Evolutionary conservation across 495 filamentous ascomycete genomes (phyloP).

Genomic region (Talaromyces ruber): DNA sequence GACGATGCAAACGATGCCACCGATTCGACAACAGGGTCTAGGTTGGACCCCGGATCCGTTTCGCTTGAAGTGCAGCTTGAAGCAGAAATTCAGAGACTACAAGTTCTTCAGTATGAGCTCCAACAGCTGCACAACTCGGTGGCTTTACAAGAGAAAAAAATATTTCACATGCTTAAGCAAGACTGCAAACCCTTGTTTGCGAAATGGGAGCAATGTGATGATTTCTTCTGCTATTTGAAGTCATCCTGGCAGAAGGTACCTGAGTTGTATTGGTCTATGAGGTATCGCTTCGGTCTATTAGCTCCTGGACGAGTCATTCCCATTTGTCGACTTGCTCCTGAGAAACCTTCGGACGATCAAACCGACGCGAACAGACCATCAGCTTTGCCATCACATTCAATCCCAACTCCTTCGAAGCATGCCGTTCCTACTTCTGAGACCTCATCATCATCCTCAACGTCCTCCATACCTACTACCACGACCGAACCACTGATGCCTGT

Average conservation of each 20-base stretch:
- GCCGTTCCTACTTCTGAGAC: background rate
- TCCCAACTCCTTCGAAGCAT: background rate
- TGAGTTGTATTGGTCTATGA: conserved; percentile 19
- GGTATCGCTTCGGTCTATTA: conserved; percentile 8
- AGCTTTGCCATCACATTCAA: background rate
- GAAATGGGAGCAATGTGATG: conserved; percentile 10
- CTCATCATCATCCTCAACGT: background rate
- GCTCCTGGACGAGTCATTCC: conserved; percentile 2
- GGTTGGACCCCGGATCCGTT: background rate
- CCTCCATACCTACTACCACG: background rate
- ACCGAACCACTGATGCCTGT: background rate
- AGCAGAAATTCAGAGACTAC: background rate
- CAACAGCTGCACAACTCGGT: background rate
- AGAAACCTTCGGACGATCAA: background rate
- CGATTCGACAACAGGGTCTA: background rate
- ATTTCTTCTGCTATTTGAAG: conserved; percentile 10
- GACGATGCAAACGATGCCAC: background rate
- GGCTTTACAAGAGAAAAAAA: conserved; percentile 6
- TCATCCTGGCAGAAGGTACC: conserved; percentile 8
- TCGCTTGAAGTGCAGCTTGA: background rate
- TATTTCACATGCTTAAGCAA: conserved; percentile 8
- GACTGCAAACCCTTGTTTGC: conserved; percentile 2
- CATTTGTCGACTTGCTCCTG: background rate
- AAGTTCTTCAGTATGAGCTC: conserved; percentile 3
- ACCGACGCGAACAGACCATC: background rate